Evolutionary conservation across 1,284 basidiomycete species (phyloP), one percentile per base, ranked within the genome.

Genomic region (Fomitopsis schrenkii): DNA sequence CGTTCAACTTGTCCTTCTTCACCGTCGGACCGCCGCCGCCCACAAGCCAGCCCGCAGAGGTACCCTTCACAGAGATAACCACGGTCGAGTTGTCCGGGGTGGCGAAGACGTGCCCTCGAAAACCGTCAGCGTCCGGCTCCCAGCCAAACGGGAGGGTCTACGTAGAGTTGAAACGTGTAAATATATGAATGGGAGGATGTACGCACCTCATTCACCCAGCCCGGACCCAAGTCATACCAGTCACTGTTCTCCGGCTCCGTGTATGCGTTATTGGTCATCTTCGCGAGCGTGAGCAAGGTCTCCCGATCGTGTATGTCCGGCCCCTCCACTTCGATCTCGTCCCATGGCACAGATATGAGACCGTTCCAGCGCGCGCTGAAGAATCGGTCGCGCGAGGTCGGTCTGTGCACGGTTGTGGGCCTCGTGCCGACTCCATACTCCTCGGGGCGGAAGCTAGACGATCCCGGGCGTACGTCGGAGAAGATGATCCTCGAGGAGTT

Each of bases 241-340:
- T 76, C 83, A 9, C 76, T 71, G 58, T 87, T 83, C 15, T 79
- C 78, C 0, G 82, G 83, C 50, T 65, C 65, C 2, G 78, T 71
- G 19, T 90, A 76, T 33, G 97, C 95, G 71, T 97, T 94, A 66
- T 87, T 91, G n/a, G 94, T 86, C 93, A 99, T 98, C 83, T 94
- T 97, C 17, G 95, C 97, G 40, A 99, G 81, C 36, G 85, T 78
- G 17, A 92, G 80, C 30, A 99, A 76, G 1, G 93, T 93, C 64
- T 88, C 83, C 19, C 94, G 81, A 66, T 87, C 85, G 44, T 87
- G 85, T 15, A 93, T 81, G 72, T 98, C 84, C n/a, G 90, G 91
- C 0, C 77, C 86, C 6, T 73, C 42, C 3, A 87, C 74, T 58
- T 85, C 83, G 17, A 83, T 80, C 67, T 84, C 82, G 10, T 84